A percentile compares a stretch with the other conserved stretches of the same genome.
Evolutionary conservation across 2,329 filamentous ascomycete genomes (phyloP).

Genomic region (Lasiodiplodia sp.): DNA sequence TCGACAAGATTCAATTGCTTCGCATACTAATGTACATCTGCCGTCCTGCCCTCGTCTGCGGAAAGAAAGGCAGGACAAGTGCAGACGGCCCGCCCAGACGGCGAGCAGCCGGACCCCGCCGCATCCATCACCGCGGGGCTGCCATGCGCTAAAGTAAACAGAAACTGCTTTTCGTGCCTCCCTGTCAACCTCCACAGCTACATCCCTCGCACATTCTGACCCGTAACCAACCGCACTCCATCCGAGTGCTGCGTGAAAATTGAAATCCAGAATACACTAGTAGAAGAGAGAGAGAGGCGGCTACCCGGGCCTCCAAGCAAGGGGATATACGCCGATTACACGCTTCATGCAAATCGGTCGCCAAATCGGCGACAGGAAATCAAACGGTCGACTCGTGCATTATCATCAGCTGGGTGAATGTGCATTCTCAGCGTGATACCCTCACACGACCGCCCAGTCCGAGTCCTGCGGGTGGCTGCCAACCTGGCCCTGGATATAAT

Average conservation of each 20-base stretch:
- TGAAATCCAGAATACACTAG: slow-evolving; percentile 21
- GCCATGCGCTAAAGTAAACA: slow-evolving; percentile 1
- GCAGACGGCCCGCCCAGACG: slow-evolving; percentile 10
- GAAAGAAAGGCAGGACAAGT: slow-evolving; percentile 2
- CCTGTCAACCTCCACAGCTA: not conserved
- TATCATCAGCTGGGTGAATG: not conserved
- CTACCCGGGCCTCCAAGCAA: slow-evolving; percentile 17
- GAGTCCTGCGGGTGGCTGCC: slow-evolving; percentile 45
- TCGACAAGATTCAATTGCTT: slow-evolving; percentile 22
- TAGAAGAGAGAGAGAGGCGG: slow-evolving; percentile 20
- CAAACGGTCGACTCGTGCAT: slow-evolving; percentile 6
- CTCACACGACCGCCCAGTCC: slow-evolving; percentile 50
- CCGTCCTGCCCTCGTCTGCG: not conserved
- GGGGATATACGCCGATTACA: slow-evolving; percentile 29
- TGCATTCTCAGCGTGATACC: not conserved
- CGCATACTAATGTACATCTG: slow-evolving; percentile 25
- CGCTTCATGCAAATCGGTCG: slow-evolving; percentile 27
- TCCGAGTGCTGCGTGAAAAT: not conserved
- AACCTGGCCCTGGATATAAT: slow-evolving; percentile 24
- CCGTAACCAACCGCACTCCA: not conserved
- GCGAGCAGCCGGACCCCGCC: slow-evolving; percentile 11
- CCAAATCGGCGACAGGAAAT: slow-evolving; percentile 9
- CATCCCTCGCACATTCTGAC: slow-evolving; percentile 3
- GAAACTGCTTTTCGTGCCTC: slow-evolving; percentile 21
- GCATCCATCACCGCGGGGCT: slow-evolving; percentile 1